These are phyloP conservation scores for Epicoccum sorghinum DNA, from an alignment of 2,329 filamentous ascomycete genomes.

Conservation along the genomic window DNA sequence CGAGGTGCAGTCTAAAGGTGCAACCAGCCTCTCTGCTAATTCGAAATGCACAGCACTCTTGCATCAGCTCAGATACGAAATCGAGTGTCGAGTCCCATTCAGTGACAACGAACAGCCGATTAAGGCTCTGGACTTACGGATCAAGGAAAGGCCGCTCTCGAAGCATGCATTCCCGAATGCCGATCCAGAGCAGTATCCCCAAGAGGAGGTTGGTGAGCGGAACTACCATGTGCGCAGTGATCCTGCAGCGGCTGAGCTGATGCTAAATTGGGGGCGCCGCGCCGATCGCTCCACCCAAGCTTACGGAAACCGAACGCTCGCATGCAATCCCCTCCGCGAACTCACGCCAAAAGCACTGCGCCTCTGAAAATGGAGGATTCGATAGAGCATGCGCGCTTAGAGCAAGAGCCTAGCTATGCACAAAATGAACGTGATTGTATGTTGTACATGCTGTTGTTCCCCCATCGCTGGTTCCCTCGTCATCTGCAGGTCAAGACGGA, in stretches of 20 bases:
- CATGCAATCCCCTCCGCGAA: slow-evolving; percentile 6
- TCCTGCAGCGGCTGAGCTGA: slow-evolving; percentile 14
- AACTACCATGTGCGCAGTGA: slow-evolving; percentile 3
- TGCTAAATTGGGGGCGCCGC: slow-evolving; percentile 12
- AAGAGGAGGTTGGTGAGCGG: background rate
- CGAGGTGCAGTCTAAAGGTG: too few relatives aligned
- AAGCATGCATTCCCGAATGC: background rate
- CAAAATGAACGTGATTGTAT: background rate
- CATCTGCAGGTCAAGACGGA: background rate
- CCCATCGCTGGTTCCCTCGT: background rate
- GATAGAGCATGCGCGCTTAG: slow-evolving; percentile 6
- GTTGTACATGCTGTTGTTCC: background rate
- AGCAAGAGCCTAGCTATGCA: background rate
- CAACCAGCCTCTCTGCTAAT: too few relatives aligned
- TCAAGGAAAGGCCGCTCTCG: background rate
- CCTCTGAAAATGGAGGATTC: slow-evolving; percentile 3
- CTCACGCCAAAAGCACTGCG: slow-evolving; percentile 7
- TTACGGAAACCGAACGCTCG: slow-evolving; percentile 13
- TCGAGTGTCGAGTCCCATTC: background rate
- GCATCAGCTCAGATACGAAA: background rate
- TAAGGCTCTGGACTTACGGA: background rate
- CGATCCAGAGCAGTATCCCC: background rate
- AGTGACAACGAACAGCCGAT: background rate
- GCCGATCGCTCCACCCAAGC: slow-evolving; percentile 11
- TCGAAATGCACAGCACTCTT: background rate